Evolutionary conservation across 2,329 filamentous ascomycete genomes (phyloP).

Genomic region (Dactylellina cionopaga): DNA sequence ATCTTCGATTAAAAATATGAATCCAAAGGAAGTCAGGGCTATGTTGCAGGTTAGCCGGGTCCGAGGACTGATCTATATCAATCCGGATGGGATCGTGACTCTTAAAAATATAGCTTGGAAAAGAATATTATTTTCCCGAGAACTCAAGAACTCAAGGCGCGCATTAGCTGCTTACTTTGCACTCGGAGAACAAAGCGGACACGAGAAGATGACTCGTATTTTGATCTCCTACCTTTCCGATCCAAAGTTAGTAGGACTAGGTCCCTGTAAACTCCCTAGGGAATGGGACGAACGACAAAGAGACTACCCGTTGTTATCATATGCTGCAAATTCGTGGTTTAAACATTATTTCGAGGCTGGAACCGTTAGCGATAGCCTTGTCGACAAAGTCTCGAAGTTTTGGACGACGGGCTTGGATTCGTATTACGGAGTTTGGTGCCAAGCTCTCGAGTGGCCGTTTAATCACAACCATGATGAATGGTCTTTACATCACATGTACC

Average conservation of each 20-base stretch:
- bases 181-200: neutral
- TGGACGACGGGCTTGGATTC: constrained; percentile 32
- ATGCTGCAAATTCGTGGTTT: constrained; percentile 23
- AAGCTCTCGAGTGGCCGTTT: constrained; percentile 16
- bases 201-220: neutral
- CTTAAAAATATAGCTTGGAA: neutral
- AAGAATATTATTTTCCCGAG: no score
- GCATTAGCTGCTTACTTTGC: neutral
- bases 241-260: neutral
- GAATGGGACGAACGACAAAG: constrained; percentile 1
- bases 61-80: neutral
- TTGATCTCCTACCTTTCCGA: constrained; percentile 23
- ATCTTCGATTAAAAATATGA: neutral
- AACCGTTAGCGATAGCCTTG: neutral
- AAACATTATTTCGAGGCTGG: neutral
- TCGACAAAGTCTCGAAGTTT: constrained; percentile 5
- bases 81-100: neutral
- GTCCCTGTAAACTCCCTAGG: constrained; percentile 1
- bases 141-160: no score
- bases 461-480: no score
- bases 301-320: constrained; percentile 23
- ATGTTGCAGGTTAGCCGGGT: neutral
- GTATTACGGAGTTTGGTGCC: constrained; percentile 24
- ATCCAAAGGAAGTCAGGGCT: neutral
- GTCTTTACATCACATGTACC: no score